Evolutionary conservation across 1,284 basidiomycete genomes (phyloP).

Genomic region (Afroboletus lepidellus): DNA sequence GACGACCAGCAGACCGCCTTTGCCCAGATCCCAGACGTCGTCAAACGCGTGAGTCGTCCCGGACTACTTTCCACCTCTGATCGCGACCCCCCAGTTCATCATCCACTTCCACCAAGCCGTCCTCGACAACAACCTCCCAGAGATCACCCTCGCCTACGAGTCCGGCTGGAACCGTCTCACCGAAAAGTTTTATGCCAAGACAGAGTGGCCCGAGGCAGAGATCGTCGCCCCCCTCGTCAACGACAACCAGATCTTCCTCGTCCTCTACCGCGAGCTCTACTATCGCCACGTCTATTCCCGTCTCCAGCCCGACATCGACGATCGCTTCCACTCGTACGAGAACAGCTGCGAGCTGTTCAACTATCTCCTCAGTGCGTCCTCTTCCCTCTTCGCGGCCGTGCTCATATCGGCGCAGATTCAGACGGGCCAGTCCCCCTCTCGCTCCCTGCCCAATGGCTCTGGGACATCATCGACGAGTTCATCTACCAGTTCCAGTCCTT

Average conservation of each 20-base stretch:
- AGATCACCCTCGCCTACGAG: slow-evolving; percentile 92
- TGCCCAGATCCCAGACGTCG: slow-evolving; percentile 75
- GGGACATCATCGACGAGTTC: slow-evolving; percentile 99
- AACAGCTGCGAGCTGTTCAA: slow-evolving; percentile 98
- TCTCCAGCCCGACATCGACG: slow-evolving; percentile 92
- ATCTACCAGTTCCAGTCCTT: slow-evolving; percentile 99
- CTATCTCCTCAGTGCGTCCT: slow-evolving; percentile 75
- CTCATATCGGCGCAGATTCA: slow-evolving; percentile 56
- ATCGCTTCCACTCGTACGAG: slow-evolving; percentile 98
- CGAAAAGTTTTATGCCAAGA: slow-evolving; percentile 91
- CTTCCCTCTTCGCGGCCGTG: not conserved
- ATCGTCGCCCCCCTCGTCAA: slow-evolving; percentile 91
- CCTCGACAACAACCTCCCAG: slow-evolving; percentile 80
- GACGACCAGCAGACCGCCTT: slow-evolving; percentile 79
- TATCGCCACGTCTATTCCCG: slow-evolving; percentile 95
- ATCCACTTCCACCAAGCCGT: slow-evolving; percentile 90
- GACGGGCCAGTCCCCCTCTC: slow-evolving; percentile 93
- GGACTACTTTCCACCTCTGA: not conserved
- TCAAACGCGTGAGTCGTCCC: slow-evolving; percentile 63
- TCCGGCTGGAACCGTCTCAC: slow-evolving; percentile 96
- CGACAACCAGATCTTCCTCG: slow-evolving; percentile 93
- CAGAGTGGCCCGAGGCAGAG: slow-evolving; percentile 98
- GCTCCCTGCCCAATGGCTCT: slow-evolving; percentile 96
- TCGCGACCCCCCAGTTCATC: slow-evolving; percentile 70
- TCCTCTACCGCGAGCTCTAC: slow-evolving; percentile 94